These are phyloP conservation scores for Xylaria sp. DNA, from an alignment of 2,329 filamentous ascomycete genomes.

Conservation along the genomic window DNA sequence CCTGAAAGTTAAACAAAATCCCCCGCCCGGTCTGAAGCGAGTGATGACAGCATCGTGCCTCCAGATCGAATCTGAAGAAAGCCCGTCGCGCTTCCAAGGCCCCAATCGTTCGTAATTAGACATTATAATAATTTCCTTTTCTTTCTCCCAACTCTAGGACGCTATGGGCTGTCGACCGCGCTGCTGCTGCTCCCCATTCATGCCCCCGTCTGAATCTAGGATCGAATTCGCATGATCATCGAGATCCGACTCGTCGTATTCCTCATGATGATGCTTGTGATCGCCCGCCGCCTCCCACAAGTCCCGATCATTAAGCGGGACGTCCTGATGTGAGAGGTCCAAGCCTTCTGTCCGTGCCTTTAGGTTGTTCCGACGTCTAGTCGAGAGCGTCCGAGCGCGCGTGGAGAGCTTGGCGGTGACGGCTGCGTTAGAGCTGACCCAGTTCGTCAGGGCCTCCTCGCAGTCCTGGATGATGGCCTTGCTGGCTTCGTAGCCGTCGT, in stretches of 20 bases:
- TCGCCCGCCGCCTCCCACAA: slow-evolving; percentile 75
- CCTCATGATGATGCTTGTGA: slow-evolving; percentile 48
- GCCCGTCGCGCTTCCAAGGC: background rate
- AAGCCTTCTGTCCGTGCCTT: slow-evolving; percentile 63
- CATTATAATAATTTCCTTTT: slow-evolving; percentile 22
- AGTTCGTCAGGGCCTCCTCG: slow-evolving; percentile 94
- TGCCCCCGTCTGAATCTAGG: slow-evolving; percentile 46
- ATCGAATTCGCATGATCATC: slow-evolving; percentile 54
- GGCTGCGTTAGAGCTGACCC: slow-evolving; percentile 85
- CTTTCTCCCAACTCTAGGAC: background rate
- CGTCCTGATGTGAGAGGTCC: slow-evolving; percentile 79
- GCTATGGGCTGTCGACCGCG: slow-evolving; percentile 28
- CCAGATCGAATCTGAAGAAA: no score
- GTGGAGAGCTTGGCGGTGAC: slow-evolving; percentile 83
- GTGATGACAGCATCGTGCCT: no score
- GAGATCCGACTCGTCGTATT: slow-evolving; percentile 59
- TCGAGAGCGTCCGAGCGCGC: slow-evolving; percentile 80
- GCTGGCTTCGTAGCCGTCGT: slow-evolving; percentile 96
- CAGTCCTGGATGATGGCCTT: slow-evolving; percentile 99
- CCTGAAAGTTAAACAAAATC: no score
- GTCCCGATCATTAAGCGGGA: slow-evolving; percentile 69
- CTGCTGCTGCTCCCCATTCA: slow-evolving; percentile 48
- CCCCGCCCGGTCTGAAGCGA: no score
- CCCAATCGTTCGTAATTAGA: slow-evolving; percentile 25
- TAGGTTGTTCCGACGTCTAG: slow-evolving; percentile 71